These are phyloP conservation scores for Astrephomene gubernaculifera DNA, from an alignment of 139 green algal species.

Conservation along the genomic window DNA sequence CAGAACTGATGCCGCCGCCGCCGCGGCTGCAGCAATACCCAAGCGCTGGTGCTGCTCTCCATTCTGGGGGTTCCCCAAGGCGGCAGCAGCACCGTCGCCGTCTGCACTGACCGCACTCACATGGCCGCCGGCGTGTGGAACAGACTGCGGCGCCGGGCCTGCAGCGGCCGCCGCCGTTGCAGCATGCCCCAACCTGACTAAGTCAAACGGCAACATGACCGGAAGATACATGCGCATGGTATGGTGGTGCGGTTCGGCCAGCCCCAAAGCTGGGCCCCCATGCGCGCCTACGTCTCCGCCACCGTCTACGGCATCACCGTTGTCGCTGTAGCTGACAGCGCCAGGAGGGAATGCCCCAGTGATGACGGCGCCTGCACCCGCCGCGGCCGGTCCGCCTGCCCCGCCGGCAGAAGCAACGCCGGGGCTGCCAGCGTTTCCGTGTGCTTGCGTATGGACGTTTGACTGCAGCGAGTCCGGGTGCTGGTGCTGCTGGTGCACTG, in stretches of 20 bases:
- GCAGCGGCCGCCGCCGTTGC: slow-evolving; percentile 4
- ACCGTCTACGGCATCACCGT: background rate
- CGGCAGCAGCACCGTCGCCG: background rate
- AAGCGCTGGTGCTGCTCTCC: background rate
- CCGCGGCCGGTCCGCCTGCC: no score
- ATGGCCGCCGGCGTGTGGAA: background rate
- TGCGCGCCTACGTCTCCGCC: no score
- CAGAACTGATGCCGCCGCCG: background rate
- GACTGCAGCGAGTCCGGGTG: no score
- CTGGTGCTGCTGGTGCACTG: no score
- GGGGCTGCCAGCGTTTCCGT: no score
- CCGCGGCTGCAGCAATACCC: background rate
- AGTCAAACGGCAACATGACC: slow-evolving; percentile 15
- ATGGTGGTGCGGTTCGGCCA: background rate
- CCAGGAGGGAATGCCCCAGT: no score
- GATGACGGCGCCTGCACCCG: no score
- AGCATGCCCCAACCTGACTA: slow-evolving; percentile 7
- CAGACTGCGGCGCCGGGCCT: background rate
- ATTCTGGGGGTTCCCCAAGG: no score
- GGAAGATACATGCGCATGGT: slow-evolving; percentile 10
- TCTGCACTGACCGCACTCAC: background rate
- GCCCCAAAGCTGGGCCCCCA: no score
- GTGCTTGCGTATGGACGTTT: no score
- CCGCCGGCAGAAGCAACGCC: no score
- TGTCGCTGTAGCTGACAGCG: no score